Evolutionary conservation across 2,329 filamentous ascomycete species (phyloP).

Genomic region (Kalmusia sp.): DNA sequence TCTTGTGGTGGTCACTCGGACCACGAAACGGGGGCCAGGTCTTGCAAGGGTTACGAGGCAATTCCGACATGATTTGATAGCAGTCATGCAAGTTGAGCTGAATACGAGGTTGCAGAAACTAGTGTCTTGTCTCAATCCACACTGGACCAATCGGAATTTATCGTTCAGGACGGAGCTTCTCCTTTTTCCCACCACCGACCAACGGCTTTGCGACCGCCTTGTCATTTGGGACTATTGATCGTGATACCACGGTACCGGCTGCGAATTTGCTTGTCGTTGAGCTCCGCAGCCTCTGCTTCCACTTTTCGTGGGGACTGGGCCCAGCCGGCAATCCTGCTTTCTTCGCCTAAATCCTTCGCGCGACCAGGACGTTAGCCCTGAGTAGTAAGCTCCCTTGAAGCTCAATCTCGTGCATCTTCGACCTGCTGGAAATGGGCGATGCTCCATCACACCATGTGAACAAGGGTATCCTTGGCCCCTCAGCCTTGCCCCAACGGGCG

Average conservation of each 20-base stretch:
- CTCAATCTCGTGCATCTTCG: neutral
- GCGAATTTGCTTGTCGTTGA: too few species aligned
- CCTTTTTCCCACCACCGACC: neutral
- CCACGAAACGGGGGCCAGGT: neutral
- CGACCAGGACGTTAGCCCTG: neutral
- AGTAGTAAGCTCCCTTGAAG: neutral
- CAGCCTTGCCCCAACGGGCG: neutral
- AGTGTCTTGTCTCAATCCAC: too few species aligned
- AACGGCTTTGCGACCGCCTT: neutral
- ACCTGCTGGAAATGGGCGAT: neutral
- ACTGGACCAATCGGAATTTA: too few species aligned
- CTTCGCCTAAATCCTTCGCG: neutral
- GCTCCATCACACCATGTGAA: neutral
- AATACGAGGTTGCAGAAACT: neutral
- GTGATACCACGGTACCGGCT: too few species aligned
- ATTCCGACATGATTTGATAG: neutral
- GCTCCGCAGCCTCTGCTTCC: too few species aligned
- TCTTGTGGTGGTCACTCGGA: too few species aligned
- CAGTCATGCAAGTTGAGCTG: neutral
- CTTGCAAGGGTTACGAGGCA: too few species aligned
- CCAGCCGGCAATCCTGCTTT: too few species aligned
- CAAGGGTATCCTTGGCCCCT: neutral
- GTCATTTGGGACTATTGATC: neutral
- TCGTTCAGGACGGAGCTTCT: too few species aligned
- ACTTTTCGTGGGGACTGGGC: too few species aligned